Conservation (phyloP, 2,329 filamentous ascomycete species). For the Scedosporium boydii region DNA sequence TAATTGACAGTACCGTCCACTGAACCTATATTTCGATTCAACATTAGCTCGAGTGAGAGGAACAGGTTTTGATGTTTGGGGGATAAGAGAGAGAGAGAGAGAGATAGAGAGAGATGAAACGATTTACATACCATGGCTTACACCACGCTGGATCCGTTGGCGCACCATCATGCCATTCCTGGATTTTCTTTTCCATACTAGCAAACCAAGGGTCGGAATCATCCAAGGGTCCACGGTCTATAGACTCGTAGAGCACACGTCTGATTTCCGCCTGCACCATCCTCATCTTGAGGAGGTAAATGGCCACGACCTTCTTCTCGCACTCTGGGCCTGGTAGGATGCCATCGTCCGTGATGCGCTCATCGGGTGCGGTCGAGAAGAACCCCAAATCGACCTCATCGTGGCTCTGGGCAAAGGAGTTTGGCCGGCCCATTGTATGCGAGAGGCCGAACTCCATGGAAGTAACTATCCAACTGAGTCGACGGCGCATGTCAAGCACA, state of each 20-base stretch:
- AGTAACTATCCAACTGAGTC: conserved; percentile 79
- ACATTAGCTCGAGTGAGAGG: too few species aligned
- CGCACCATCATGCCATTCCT: conserved; percentile 67
- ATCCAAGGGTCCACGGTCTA: conserved; percentile 63
- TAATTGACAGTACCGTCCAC: conserved; percentile 72
- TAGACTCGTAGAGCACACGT: conserved; percentile 76
- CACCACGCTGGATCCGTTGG: conserved; percentile 65
- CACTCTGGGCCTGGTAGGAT: conserved; percentile 64
- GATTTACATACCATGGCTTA: conserved; percentile 60
- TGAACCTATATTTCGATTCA: conserved; percentile 37
- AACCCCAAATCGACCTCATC: conserved; percentile 81
- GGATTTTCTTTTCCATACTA: conserved; percentile 68
- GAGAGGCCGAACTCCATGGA: conserved; percentile 85
- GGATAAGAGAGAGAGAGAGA: not conserved
- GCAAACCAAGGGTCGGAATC: conserved; percentile 83
- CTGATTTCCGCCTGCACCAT: conserved; percentile 81
- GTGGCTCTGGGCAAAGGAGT: conserved; percentile 69
- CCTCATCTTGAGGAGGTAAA: conserved; percentile 91
- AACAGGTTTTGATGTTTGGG: too few species aligned
- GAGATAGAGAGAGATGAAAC: not conserved
- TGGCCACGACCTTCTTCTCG: conserved; percentile 77
- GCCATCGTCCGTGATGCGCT: conserved; percentile 69
- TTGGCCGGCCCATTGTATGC: conserved; percentile 79
- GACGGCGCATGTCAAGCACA: conserved; percentile 79
- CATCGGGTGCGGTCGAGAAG: conserved; percentile 73